A percentile compares a stretch with the other conserved stretches of the same genome.
These are phyloP conservation scores for Didymella sp. DNA, from an alignment of 2,329 filamentous ascomycete genomes.

Conservation along the genomic window DNA sequence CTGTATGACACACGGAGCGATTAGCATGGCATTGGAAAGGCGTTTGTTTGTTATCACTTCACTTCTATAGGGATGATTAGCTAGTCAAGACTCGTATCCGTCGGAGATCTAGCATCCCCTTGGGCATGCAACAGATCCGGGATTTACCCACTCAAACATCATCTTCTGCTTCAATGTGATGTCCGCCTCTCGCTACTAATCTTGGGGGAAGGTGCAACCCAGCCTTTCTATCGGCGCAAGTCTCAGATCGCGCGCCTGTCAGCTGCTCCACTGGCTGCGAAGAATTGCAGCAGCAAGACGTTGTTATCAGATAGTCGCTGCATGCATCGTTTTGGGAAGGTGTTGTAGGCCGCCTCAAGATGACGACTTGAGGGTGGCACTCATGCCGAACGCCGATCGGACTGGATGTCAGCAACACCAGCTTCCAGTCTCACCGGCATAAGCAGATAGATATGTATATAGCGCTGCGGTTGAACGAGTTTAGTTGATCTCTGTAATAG, in stretches of 20 bases:
- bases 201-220: background rate
- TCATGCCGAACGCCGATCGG: constrained; percentile 20
- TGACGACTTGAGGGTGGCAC: background rate
- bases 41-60: constrained; percentile 24
- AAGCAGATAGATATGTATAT: background rate
- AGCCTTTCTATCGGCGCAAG: background rate
- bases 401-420: constrained; percentile 2
- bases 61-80: constrained; percentile 48
- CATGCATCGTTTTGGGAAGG: constrained; percentile 16
- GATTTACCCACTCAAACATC: constrained; percentile 49
- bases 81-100: constrained; percentile 53
- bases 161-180: constrained; percentile 16
- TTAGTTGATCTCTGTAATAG: background rate
- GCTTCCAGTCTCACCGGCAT: background rate
- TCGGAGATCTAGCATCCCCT: constrained; percentile 35
- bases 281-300: background rate
- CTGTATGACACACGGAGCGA: constrained; percentile 23
- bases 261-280: background rate
- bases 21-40: constrained; percentile 22
- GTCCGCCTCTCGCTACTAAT: background rate
- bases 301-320: constrained; percentile 14
- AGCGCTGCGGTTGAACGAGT: background rate
- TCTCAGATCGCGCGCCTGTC: background rate
- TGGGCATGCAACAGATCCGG: constrained; percentile 33
- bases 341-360: constrained; percentile 5